Evolutionary conservation across 768 basidiomycete species (phyloP), one percentile per base, ranked within the genome.

Genomic region (Lactifluus hygrophoroides): DNA sequence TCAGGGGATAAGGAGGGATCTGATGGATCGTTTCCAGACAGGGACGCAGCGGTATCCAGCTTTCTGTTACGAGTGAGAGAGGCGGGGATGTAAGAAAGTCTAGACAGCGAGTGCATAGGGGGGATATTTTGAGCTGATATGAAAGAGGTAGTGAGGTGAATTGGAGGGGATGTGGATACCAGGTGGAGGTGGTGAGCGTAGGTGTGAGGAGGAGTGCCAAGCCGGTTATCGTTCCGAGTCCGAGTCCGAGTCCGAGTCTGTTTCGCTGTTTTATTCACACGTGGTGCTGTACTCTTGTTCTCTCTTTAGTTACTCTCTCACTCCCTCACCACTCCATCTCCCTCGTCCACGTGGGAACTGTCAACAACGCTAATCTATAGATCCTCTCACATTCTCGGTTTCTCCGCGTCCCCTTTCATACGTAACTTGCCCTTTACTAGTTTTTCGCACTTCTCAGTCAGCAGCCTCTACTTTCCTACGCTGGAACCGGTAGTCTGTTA

Each of bases 301-400:
- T 51, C 32, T 27, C 19, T 57, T 28, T 8, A 44, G 60, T 25
- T n/a, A n/a, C n/a, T n/a, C n/a, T n/a, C n/a, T n/a, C n/a, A n/a
- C n/a, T n/a, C n/a, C n/a, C n/a, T n/a, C n/a, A n/a, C n/a, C n/a
- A n/a, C n/a, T n/a, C n/a, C n/a, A n/a, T n/a, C n/a, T n/a, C n/a
- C n/a, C 17, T 47, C 47, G 43, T 42, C 44, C 61, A 62, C 57
- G 58, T 62, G 61, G 27, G 27, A 54, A 32, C 58, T 62, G 61
- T 62, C 61, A 62, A 3, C 9, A 37, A 62, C 28, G 61, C 54
- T 61, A 62, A 62, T 62, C 61, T 62, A 50, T 32, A 34, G 54
- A 55, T 59, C 58, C 58, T 11, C 45, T 19, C 19, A 8, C 21
- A 51, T 51, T 37, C 48, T 21, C 48, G 32, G 11, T 48, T 48